Evolutionary conservation across 2,329 filamentous ascomycete genomes (phyloP).

Genomic region (Colletotrichum kahawae): DNA sequence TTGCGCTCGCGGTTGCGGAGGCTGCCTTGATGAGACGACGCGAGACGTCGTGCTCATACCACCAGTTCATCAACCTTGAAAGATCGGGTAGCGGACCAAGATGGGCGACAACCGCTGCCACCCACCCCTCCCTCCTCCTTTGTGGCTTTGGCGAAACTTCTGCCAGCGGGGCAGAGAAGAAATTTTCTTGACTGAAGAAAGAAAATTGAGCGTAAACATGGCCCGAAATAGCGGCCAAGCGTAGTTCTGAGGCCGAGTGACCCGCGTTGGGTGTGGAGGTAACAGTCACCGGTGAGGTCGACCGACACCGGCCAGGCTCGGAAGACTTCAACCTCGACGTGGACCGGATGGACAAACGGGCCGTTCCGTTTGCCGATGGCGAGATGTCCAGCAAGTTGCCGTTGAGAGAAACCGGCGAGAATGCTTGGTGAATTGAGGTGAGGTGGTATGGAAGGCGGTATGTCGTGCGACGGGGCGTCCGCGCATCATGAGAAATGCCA

Average conservation of each 20-base stretch:
- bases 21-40: background rate
- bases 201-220: background rate
- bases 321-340: background rate
- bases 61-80: background rate
- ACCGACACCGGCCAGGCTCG: background rate
- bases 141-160: background rate
- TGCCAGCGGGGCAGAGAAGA: background rate
- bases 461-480: background rate
- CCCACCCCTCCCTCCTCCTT: background rate
- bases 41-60: background rate
- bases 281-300: conserved; percentile 3
- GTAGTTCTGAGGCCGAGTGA: background rate
- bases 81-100: background rate
- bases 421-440: background rate
- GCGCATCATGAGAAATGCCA: background rate
- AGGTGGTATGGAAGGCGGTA: background rate
- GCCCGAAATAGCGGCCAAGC: conserved; percentile 5
- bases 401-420: background rate
- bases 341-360: background rate
- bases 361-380: conserved; percentile 1
- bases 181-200: background rate
- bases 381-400: background rate
- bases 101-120: background rate
- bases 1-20: conserved; percentile 26
- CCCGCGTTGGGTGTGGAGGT: background rate